Evolutionary conservation across 306 rosid species (phyloP).

Genomic region (Vigna trinervia): DNA sequence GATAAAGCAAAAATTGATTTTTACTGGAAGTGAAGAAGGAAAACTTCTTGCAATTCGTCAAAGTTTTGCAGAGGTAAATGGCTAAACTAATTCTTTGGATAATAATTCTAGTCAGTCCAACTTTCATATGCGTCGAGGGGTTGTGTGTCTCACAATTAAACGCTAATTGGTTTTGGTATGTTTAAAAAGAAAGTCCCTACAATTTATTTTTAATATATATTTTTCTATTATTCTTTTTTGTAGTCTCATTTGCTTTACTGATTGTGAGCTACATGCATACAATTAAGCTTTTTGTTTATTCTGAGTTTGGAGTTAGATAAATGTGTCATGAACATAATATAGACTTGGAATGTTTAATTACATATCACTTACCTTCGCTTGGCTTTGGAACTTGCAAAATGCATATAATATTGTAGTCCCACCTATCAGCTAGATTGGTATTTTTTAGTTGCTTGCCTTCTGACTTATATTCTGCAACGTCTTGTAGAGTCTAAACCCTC

Average conservation of each 20-base stretch:
- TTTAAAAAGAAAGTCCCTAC: constrained; percentile 13
- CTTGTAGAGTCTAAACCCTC: constrained; percentile 85
- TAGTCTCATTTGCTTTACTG: background rate
- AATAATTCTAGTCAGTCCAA: constrained; percentile 8
- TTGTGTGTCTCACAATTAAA: constrained; percentile 21
- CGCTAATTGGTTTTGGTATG: constrained; percentile 3
- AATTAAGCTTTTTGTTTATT: constrained; percentile 10
- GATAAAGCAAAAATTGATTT: constrained; percentile 80
- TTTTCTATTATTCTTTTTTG: constrained; percentile 27
- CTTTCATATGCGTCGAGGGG: too few relatives aligned
- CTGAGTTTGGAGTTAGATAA: constrained; percentile 17
- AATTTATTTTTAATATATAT: constrained; percentile 6
- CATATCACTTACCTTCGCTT: background rate
- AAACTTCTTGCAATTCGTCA: constrained; percentile 90
- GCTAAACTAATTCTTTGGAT: constrained; percentile 32
- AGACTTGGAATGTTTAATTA: constrained; percentile 21
- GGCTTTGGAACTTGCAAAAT: constrained; percentile 5
- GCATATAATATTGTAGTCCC: constrained; percentile 13
- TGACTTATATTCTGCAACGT: constrained; percentile 42
- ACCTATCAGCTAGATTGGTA: background rate
- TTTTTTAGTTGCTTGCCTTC: constrained; percentile 31
- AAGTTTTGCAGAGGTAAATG: constrained; percentile 84
- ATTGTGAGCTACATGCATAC: constrained; percentile 10
- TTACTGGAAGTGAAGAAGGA: constrained; percentile 96
- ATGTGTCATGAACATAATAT: background rate